Evolutionary conservation across 768 basidiomycete genomes (phyloP), one percentile per base, ranked within the genome.

Genomic region (Collybia nuda): DNA sequence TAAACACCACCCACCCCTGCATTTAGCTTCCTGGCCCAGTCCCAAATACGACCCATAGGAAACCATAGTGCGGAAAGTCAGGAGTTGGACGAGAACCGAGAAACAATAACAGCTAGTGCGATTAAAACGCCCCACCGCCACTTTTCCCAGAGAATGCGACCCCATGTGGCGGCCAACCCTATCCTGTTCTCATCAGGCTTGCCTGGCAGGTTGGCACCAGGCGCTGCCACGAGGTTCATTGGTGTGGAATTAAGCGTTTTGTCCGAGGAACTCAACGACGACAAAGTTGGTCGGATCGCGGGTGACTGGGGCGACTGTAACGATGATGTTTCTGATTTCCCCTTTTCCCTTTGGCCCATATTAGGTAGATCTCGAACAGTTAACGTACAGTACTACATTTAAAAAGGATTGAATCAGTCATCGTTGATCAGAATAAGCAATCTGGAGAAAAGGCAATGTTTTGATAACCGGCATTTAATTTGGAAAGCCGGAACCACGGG

Each of bases 261-360:
- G 14, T 32, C 32, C 32, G 32, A 32, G 32, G 32, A 32, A 11
- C 32, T 32, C 14, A 26, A 43, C 23, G 47, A 49, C 29, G 44
- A 46, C 43, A 57, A 32, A 0, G 46, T 26, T 26, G 36, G n/a
- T 6, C 14, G 43, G 36, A 43, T 43, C 44, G 18, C 21, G 50
- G 24, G 15, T 50, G 40, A 8, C n/a, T 32, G 51, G 35, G 5
- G 48, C 17, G 37, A 37, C 26, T 19, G 48, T 37, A 55, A 53
- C 40, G 52, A 44, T 18, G 49, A 43, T 52, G 50, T 28, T 24
- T 69, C 60, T 62, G 79, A 61, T 47, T 74, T 78, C 7, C 85
- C 87, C 40, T 81, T 78, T 58, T 88, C 88, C 56, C 78, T 83
- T 66, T 89, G 78, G 18, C 88, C 93, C 96, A 98, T 98, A 69